A percentile compares a stretch with the other conserved stretches of the same genome.
phyloP scores from a whole-genome alignment of 805 yeast species.

The Pichia rugopelliculosa region DNA sequence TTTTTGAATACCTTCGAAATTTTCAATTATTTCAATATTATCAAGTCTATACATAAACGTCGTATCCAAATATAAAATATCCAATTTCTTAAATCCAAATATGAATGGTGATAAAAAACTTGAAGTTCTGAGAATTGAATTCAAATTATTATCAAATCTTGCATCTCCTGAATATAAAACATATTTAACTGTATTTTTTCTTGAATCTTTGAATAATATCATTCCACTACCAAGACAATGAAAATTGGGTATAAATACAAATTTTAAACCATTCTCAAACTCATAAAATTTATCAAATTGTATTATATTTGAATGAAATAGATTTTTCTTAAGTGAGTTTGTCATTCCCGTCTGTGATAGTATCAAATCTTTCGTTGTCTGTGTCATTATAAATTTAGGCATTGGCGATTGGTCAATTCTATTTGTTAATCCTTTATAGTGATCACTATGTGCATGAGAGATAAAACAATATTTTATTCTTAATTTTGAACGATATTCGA shows the following conservation, averaged over 20 bases:
- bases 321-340: neutral
- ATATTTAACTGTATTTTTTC: neutral
- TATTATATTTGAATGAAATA: neutral
- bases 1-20: slow-evolving; percentile 10
- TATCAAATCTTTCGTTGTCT: slow-evolving; percentile 3
- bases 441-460: slow-evolving; percentile 17
- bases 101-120: slow-evolving; percentile 5
- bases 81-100: slow-evolving; percentile 3
- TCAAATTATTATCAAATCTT: slow-evolving; percentile 10
- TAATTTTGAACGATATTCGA: too few relatives aligned
- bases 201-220: slow-evolving; percentile 8
- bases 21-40: slow-evolving; percentile 13
- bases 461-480: slow-evolving; percentile 12
- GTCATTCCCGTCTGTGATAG: neutral
- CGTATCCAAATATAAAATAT: slow-evolving; percentile 16
- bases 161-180: slow-evolving; percentile 18
- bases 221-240: slow-evolving; percentile 19
- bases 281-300: neutral
- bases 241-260: slow-evolving; percentile 15
- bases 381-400: slow-evolving; percentile 1
- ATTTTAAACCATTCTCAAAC: slow-evolving; percentile 1
- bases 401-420: neutral
- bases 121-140: slow-evolving; percentile 5
- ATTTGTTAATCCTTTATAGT: slow-evolving; percentile 6
- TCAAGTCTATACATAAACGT: slow-evolving; percentile 14